Percentiles rank a stretch among this genome's conserved stretches.
Conservation (phyloP, 169 alveolate species). For the Eimeria brunetti region DNA sequence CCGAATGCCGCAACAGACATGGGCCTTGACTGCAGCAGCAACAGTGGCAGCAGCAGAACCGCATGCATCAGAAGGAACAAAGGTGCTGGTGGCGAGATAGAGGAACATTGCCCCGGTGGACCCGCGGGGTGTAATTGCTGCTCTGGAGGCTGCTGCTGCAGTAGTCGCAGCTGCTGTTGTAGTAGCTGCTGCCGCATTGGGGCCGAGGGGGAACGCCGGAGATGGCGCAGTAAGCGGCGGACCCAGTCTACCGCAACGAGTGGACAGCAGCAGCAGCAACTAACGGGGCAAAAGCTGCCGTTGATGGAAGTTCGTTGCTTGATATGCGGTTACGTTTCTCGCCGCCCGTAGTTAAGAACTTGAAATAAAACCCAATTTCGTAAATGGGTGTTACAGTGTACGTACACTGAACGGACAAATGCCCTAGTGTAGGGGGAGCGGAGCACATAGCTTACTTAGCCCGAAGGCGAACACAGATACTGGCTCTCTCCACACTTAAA, state of each 20-base stretch:
- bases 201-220: conserved; percentile 1
- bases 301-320: conserved; percentile 48
- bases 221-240: conserved; percentile 27
- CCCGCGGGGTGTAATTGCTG: background rate
- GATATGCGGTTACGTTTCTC: conserved; percentile 44
- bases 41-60: conserved; percentile 6
- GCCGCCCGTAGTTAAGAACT: conserved; percentile 27
- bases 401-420: background rate
- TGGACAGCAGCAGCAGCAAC: conserved; percentile 45
- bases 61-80: background rate
- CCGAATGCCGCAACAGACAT: background rate
- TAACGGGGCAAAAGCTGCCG: conserved; percentile 12
- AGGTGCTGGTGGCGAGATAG: no score
- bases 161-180: conserved; percentile 6
- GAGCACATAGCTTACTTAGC: background rate
- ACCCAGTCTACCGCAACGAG: background rate
- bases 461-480: background rate
- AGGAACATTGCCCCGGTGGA: background rate
- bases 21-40: conserved; percentile 27
- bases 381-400: background rate
- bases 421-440: background rate
- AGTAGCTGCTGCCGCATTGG: conserved; percentile 8
- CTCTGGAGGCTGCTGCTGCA: background rate
- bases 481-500: background rate
- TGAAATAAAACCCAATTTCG: background rate